Base-by-base conservation (phyloP, 192 early-diverging fungal species). In the Rhizophagus clarus region DNA sequence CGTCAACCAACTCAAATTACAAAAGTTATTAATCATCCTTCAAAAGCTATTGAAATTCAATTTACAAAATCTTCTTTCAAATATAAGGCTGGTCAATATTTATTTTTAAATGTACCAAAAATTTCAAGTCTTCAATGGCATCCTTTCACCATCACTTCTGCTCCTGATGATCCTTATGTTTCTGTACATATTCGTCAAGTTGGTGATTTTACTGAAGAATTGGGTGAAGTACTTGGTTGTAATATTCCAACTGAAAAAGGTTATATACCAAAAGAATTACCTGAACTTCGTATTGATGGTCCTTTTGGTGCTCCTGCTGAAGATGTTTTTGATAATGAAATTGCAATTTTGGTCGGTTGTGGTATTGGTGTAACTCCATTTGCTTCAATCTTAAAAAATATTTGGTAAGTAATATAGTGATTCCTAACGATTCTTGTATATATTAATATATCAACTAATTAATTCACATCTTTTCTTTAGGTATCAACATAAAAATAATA, bases 291-390 rank as follows among this genome's bases (percentile, higher is more conserved):
- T 79, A 81, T 95, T 37, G 95, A 96, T 80, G 95, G 95, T 17
- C 92, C 95, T 14, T 96, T 90, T 85, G 94, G 95, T 29, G 93
- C 94, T 9, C 91, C 93, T 34, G 90, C 91, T 20, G 91, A 94
- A 82, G 91, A 94, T 84, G 88, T 93, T 71, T 93, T 92, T 83
- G 85, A 91, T 81, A 92, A 93, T 77, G 88, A 93, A 82, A 86
- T 89, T 79, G 85, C 88, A 0, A 77, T 94, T 20, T 81, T 93
- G 40, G 83, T 94, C n/a, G 92, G 87, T 11, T 90, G 88, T 40
- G 93, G 93, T 73, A 93, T 94, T 67, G 93, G 93, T 77, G 92
- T 93, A 3, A 94, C 93, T 4, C 93, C 93, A 7, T 92, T 92
- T 85, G 91, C 90, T 78, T 89, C 88, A 17, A 89, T 94, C 49